Percentiles rank a stretch among this genome's conserved stretches.
These are phyloP conservation scores for Ophiostoma sp. DNA, from an alignment of 2,329 filamentous ascomycete species.

Conservation along the genomic window DNA sequence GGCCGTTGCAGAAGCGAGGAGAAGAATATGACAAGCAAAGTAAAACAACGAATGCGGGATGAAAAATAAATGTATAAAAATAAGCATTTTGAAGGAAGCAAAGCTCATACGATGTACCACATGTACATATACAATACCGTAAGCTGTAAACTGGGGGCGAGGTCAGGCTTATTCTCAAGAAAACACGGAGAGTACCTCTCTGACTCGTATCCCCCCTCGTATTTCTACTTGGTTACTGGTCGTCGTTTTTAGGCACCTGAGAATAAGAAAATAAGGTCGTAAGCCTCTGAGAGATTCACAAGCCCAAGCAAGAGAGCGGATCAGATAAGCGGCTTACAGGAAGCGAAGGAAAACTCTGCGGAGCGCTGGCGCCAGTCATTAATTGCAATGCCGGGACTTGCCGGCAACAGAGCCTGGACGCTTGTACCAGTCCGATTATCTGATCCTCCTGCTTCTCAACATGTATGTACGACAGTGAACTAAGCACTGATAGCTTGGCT, in stretches of 20 bases:
- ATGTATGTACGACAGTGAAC: too few species aligned
- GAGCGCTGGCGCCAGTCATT: neutral
- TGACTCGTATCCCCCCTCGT: neutral
- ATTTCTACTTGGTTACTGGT: neutral
- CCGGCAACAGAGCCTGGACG: neutral
- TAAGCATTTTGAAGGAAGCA: neutral
- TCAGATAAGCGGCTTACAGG: neutral
- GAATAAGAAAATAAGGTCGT: neutral
- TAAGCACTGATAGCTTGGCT: too few species aligned
- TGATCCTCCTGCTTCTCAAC: too few species aligned
- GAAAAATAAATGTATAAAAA: neutral
- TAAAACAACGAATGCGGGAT: neutral
- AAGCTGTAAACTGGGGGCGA: too few species aligned
- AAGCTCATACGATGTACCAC: slow-evolving; percentile 4
- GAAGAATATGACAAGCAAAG: neutral
- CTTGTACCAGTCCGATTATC: too few species aligned
- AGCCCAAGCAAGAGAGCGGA: neutral
- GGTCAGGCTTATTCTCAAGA: neutral
- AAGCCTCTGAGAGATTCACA: neutral
- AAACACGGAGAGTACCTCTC: neutral
- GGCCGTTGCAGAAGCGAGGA: too few species aligned
- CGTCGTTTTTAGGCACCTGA: neutral
- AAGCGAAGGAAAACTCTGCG: neutral
- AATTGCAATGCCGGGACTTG: neutral
- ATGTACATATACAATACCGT: neutral